phyloP scores from a whole-genome alignment of 1,284 basidiomycete species.

The Afroboletus lepidellus region DNA sequence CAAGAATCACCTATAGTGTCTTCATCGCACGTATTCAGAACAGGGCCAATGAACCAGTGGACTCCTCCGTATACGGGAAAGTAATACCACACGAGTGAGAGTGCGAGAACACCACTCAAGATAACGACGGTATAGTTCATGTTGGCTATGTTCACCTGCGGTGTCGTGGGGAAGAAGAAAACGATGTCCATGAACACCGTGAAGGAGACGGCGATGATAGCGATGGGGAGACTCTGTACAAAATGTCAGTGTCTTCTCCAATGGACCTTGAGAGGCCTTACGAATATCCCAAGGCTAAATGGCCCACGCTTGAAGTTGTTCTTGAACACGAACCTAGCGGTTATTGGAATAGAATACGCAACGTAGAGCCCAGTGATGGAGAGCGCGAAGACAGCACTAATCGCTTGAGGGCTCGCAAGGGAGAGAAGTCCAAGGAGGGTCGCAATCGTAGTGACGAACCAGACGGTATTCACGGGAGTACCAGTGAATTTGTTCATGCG shows the following conservation, averaged over 20 bases:
- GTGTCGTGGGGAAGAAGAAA: background rate
- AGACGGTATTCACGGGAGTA: conserved; percentile 70
- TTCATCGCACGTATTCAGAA: conserved; percentile 36
- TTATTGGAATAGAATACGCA: conserved; percentile 61
- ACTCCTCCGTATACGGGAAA: conserved; percentile 64
- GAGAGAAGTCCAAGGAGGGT: background rate
- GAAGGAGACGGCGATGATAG: conserved; percentile 42
- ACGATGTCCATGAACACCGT: background rate
- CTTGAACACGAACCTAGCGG: conserved; percentile 46
- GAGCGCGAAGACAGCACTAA: conserved; percentile 65
- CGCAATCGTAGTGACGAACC: conserved; percentile 46
- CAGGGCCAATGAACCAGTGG: conserved; percentile 34
- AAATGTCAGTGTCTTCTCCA: conserved; percentile 2
- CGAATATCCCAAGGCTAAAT: conserved; percentile 49
- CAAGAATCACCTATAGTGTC: background rate
- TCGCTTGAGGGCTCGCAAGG: conserved; percentile 39
- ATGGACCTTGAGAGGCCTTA: conserved; percentile 34
- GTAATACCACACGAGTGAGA: conserved; percentile 63
- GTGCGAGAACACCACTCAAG: conserved; percentile 37
- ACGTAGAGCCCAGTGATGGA: conserved; percentile 56
- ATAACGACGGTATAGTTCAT: conserved; percentile 66
- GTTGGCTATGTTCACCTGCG: background rate
- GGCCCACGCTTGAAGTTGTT: conserved; percentile 44
- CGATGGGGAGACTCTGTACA: conserved; percentile 52
- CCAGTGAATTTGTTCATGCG: conserved; percentile 60